Percentiles rank a stretch among this genome's conserved stretches.
Conservation (phyloP, 371 early-diverging fungal genomes). For the Actinomucor elegans region DNA sequence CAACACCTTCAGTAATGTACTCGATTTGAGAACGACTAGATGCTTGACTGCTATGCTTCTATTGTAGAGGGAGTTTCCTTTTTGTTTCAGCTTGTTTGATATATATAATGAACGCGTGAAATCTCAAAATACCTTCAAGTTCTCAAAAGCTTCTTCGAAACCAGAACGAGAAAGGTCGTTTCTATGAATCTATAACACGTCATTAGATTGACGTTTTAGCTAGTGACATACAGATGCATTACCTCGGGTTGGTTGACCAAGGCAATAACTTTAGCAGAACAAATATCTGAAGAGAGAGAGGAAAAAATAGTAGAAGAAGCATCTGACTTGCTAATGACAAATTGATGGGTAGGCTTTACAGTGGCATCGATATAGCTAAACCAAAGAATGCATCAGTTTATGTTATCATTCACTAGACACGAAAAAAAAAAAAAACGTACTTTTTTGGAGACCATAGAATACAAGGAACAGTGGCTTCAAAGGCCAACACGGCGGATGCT, state of each 20-base stretch:
- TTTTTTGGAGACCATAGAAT: constrained; percentile 39
- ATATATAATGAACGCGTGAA: too few species aligned
- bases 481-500: constrained; percentile 28
- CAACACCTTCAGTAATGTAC: constrained; percentile 38
- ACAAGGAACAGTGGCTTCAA: constrained; percentile 35
- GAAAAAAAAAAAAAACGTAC: constrained; percentile 22
- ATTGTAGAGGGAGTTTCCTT: not conserved
- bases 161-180: constrained; percentile 36
- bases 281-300: constrained; percentile 34
- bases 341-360: constrained; percentile 23
- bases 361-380: constrained; percentile 25
- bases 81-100: not conserved
- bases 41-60: constrained; percentile 31
- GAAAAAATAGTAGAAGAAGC: constrained; percentile 29
- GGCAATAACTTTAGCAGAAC: constrained; percentile 40
- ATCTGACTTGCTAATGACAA: constrained; percentile 29
- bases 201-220: not conserved
- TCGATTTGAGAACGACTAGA: constrained; percentile 32
- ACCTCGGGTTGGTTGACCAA: constrained; percentile 51
- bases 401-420: not conserved
- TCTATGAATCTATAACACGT: constrained; percentile 32
- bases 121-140: constrained; percentile 31
- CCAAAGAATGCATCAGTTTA: not conserved
- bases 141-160: constrained; percentile 25
- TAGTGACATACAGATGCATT: too few species aligned